phyloP scores from a whole-genome alignment of 805 yeast species.

The Candida insectorum region DNA sequence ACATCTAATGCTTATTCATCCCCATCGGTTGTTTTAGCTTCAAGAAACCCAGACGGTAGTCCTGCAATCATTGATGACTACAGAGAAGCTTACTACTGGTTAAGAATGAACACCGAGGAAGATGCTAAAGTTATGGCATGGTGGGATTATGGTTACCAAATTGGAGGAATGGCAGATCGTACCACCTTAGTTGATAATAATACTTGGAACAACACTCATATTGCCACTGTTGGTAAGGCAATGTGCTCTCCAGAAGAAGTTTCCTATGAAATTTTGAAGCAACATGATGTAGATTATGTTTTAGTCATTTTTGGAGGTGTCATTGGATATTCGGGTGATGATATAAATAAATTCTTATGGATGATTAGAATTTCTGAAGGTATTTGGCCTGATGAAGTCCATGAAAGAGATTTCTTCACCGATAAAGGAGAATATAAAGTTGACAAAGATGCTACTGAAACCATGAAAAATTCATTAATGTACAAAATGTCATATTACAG shows the following conservation, averaged over 20 bases:
- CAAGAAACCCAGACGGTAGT: slow-evolving; percentile 80
- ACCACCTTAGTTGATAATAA: slow-evolving; percentile 97
- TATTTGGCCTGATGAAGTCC: slow-evolving; percentile 98
- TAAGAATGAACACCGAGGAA: slow-evolving; percentile 95
- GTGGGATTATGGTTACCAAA: slow-evolving; percentile 99
- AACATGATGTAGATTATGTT: slow-evolving; percentile 94
- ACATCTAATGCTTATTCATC: slow-evolving; percentile 94
- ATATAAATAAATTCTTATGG: slow-evolving; percentile 95
- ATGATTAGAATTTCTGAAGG: slow-evolving; percentile 99
- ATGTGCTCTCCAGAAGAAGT: slow-evolving; percentile 88
- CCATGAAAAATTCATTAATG: slow-evolving; percentile 89
- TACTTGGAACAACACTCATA: slow-evolving; percentile 99
- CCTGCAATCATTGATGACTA: slow-evolving; percentile 87
- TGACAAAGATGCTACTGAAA: slow-evolving; percentile 73
- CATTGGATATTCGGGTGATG: slow-evolving; percentile 93
- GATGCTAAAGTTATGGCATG: slow-evolving; percentile 96
- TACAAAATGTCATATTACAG: slow-evolving; percentile 93
- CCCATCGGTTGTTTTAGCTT: slow-evolving; percentile 93
- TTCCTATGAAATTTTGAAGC: slow-evolving; percentile 81
- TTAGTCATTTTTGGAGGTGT: slow-evolving; percentile 92
- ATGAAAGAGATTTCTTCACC: slow-evolving; percentile 81
- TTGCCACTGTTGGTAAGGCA: slow-evolving; percentile 98
- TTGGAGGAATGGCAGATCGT: slow-evolving; percentile 99
- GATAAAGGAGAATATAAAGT: slow-evolving; percentile 84
- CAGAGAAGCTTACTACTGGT: slow-evolving; percentile 98